phyloP scores from a whole-genome alignment of 495 filamentous ascomycete genomes.

The Aspergillus mulundensis region DNA sequence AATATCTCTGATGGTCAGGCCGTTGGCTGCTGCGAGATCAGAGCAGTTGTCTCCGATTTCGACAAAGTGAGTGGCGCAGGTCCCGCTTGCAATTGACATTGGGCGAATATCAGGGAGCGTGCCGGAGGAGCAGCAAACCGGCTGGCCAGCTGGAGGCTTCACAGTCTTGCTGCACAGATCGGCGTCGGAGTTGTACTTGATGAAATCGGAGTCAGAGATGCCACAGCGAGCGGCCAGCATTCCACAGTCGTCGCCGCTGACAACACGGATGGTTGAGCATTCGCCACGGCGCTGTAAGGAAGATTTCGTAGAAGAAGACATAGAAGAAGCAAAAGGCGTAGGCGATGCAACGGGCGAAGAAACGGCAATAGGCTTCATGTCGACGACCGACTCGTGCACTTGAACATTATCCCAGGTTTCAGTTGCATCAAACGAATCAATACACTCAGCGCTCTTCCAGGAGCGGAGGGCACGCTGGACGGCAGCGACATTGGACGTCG shows the following conservation, averaged over 20 bases:
- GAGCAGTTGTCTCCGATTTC: neutral
- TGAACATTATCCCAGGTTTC: neutral
- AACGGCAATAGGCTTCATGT: too few relatives aligned
- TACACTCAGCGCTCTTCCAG: constrained; percentile 8
- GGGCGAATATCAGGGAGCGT: constrained; percentile 3
- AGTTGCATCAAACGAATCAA: neutral
- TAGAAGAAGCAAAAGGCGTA: neutral
- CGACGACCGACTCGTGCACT: neutral
- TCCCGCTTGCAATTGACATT: constrained; percentile 34
- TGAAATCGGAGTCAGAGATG: neutral
- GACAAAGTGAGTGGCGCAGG: constrained; percentile 21
- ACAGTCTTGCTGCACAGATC: neutral
- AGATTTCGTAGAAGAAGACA: neutral
- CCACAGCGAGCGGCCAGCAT: constrained; percentile 7
- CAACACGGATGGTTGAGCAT: neutral
- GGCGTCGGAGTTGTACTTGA: neutral
- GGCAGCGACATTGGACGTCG: neutral
- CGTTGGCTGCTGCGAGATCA: neutral
- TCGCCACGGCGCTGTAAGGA: neutral
- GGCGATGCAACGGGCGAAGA: too few relatives aligned
- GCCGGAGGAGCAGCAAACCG: neutral
- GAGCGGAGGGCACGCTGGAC: constrained; percentile 3
- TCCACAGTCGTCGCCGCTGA: constrained; percentile 1
- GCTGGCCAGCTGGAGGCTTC: neutral
- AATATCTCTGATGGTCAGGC: constrained; percentile 20